These are phyloP conservation scores for Phalaenopsis equestris DNA, from an alignment of 106 monocot genomes.

Conservation along the genomic window DNA sequence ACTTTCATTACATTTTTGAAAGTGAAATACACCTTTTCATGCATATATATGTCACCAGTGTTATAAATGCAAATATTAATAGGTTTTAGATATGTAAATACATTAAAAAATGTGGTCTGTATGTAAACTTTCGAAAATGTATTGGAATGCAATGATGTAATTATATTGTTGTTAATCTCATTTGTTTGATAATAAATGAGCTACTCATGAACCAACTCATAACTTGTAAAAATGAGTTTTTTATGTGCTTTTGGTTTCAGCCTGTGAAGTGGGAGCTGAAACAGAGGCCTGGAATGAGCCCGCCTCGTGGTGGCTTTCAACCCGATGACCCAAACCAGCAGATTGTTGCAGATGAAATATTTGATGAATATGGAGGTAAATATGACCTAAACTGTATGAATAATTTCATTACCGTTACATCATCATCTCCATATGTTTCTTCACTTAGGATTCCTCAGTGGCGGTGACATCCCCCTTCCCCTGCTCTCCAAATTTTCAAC, in stretches of 20 bases:
- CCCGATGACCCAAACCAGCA: slow-evolving; percentile 98
- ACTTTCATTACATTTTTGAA: too few relatives aligned
- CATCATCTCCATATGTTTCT: not conserved
- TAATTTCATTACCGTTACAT: not conserved
- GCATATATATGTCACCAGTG: too few relatives aligned
- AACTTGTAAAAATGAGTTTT: too few relatives aligned
- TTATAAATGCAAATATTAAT: too few relatives aligned
- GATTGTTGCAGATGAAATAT: slow-evolving; percentile 92
- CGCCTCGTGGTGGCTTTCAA: slow-evolving; percentile 81
- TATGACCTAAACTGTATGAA: not conserved
- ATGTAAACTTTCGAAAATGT: too few relatives aligned
- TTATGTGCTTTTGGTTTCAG: slow-evolving; percentile 12
- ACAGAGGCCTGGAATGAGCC: slow-evolving; percentile 89
- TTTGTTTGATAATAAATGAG: too few relatives aligned
- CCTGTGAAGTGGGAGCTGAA: slow-evolving; percentile 93
- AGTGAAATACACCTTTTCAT: too few relatives aligned
- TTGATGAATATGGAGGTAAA: slow-evolving; percentile 99
- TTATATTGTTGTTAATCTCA: too few relatives aligned
- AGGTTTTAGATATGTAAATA: too few relatives aligned
- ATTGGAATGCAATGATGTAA: too few relatives aligned
- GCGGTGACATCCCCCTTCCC: slow-evolving; percentile 57
- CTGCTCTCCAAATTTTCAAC: slow-evolving; percentile 47
- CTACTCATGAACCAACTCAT: too few relatives aligned
- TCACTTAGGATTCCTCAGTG: slow-evolving; percentile 66
- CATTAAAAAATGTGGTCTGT: too few relatives aligned